A percentile compares a stretch with the other conserved stretches of the same genome.
These are phyloP conservation scores for Pleochaeta shiraiana DNA, from an alignment of 2,329 filamentous ascomycete genomes.

Conservation along the genomic window DNA sequence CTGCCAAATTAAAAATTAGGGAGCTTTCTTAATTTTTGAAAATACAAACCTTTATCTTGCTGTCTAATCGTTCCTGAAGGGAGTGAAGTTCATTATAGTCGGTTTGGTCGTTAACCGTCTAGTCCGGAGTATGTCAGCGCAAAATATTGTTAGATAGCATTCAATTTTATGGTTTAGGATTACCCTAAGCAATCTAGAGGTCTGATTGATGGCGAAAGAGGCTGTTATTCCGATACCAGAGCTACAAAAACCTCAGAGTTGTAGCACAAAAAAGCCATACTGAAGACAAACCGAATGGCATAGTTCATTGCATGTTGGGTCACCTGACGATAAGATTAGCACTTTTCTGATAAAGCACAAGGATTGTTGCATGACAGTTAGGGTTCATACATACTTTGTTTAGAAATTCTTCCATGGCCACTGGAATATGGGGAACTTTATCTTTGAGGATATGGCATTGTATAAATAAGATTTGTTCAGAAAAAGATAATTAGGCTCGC, in stretches of 20 bases:
- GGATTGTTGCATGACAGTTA: not conserved
- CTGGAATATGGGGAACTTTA: not conserved
- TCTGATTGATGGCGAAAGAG: constrained; percentile 66
- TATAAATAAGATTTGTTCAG: no score
- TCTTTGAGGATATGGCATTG: no score
- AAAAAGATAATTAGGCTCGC: no score
- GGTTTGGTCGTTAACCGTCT: constrained; percentile 48
- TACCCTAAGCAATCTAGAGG: constrained; percentile 51
- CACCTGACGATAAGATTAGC: constrained; percentile 24
- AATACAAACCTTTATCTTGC: constrained; percentile 53
- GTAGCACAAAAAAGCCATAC: not conserved
- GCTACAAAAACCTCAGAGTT: constrained; percentile 15
- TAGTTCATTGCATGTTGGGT: constrained; percentile 51
- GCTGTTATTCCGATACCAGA: constrained; percentile 75
- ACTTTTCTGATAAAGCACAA: constrained; percentile 12
- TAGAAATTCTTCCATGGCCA: constrained; percentile 25
- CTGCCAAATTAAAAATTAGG: constrained; percentile 20
- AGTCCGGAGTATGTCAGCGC: not conserved
- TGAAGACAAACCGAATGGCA: constrained; percentile 40
- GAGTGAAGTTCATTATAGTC: constrained; percentile 44
- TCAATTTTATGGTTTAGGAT: not conserved
- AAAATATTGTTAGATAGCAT: not conserved
- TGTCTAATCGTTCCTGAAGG: constrained; percentile 54
- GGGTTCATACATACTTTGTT: constrained; percentile 27
- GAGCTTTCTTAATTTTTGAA: not conserved